Evolutionary conservation across 768 basidiomycete species (phyloP), one percentile per base, ranked within the genome.

Genomic region (Daedaleopsis sinensis): DNA sequence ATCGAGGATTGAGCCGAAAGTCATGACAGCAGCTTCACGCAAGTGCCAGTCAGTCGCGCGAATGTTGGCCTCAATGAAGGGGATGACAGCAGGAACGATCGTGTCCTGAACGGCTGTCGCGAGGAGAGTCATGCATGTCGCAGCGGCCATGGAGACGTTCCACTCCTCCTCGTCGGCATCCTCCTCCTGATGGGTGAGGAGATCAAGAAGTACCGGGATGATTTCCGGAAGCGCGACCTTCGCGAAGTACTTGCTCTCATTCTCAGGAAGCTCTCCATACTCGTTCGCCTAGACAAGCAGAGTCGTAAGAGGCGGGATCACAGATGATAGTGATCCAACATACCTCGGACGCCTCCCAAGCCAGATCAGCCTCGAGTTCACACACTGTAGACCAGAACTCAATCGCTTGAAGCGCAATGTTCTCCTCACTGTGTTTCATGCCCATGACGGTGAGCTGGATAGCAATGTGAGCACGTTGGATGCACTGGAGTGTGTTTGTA

Each of bases 311-410:
- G 10, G 10, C 13, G 18, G 16, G 19, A 16, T 6, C 18, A 35
- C 27, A 24, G 8, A n/a, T 7, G 37, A 56, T 3, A 35, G 18
- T 21, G 12, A 12, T 71, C 11, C 10, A 23, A 24, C 80, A 57
- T 70, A 93, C 94, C 80, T 98, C 96, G 63, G 93, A 89, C 1
- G 92, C 92, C 71, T 98, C 96, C 66, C 94, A 83, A 19, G 90
- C 88, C 51, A 98, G 80, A 59, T 98, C 96, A 23, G 94, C 88
- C 74, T 99, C 97, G 73, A 97, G 94, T 72, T 99, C 96, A 70
- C 95, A 98, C 1, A 98, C 96, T 9, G 96, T 98, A 5, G 96
- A 96, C 97, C 97, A 99, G 76, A 99, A 99, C 72, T 99, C 97
- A 55, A 99, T 90, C 23, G 97, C 97, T 74, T 99, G 97, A 32